Evolutionary conservation across 306 rosid genomes (phyloP).

Genomic region (Quercus ilex): DNA sequence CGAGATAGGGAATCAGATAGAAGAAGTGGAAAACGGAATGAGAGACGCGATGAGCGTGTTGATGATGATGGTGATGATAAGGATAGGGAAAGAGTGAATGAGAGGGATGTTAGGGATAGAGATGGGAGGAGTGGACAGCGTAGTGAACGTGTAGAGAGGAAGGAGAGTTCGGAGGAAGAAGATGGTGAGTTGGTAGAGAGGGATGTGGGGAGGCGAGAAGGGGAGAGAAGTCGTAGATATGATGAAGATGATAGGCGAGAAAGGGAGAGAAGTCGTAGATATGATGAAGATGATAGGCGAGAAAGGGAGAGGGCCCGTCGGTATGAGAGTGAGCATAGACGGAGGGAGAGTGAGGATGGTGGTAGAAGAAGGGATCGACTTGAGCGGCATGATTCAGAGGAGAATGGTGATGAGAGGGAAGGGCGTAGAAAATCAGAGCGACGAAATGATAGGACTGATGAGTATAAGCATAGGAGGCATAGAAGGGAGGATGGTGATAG

Average conservation of each 20-base stretch:
- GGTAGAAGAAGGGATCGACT: conserved; percentile 24
- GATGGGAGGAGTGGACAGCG: conserved; percentile 23
- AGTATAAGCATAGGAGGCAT: conserved; percentile 19
- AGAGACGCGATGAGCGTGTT: conserved; percentile 13
- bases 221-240: conserved; percentile 12
- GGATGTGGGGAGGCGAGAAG: conserved; percentile 21
- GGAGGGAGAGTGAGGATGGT: conserved; percentile 23
- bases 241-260: not conserved
- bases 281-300: not conserved
- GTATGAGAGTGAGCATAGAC: conserved; percentile 25
- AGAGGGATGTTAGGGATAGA: conserved; percentile 21
- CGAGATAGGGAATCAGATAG: conserved; percentile 3
- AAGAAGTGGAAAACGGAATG: conserved; percentile 10
- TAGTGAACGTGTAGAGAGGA: conserved; percentile 14
- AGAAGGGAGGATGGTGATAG: conserved; percentile 26
- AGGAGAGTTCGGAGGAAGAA: conserved; percentile 39
- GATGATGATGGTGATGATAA: conserved; percentile 18
- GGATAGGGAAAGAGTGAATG: conserved; percentile 14
- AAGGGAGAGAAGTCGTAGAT: conserved; percentile 17
- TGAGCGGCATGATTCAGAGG: conserved; percentile 30
- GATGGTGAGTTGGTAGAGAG: conserved; percentile 31
- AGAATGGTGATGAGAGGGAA: conserved; percentile 36
- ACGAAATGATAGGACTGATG: conserved; percentile 18
- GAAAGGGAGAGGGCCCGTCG: conserved; percentile 19
- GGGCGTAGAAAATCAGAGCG: conserved; percentile 18